Percentiles rank a stretch among this genome's conserved stretches.
Conservation (phyloP, 495 filamentous ascomycete genomes). For the Massariosphaeria phaeospora region DNA sequence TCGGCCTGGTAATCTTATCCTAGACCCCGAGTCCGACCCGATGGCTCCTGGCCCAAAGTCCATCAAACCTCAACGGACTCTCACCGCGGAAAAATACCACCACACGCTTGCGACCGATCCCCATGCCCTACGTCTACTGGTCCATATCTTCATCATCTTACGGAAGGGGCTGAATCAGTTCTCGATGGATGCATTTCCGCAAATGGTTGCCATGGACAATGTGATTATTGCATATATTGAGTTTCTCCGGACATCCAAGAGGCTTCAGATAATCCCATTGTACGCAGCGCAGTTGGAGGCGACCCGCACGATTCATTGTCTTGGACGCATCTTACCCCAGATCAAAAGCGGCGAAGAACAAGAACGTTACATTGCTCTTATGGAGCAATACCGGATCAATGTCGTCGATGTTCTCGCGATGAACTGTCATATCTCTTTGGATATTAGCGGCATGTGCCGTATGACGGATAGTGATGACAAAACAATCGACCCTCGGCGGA, state of each 20-base stretch:
- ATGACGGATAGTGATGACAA: no score
- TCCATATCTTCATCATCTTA: constrained; percentile 54
- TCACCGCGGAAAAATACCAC: constrained; percentile 15
- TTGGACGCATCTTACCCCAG: constrained; percentile 55
- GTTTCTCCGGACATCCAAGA: constrained; percentile 61
- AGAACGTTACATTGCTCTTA: constrained; percentile 47
- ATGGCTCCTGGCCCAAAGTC: background rate
- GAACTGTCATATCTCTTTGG: constrained; percentile 24
- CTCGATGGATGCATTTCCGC: constrained; percentile 34
- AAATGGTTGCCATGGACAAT: constrained; percentile 51
- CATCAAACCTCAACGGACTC: background rate
- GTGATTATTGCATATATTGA: constrained; percentile 77
- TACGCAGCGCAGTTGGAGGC: constrained; percentile 74
- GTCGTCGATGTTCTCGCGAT: constrained; percentile 49
- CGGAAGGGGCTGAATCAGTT: constrained; percentile 42
- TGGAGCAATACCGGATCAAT: constrained; percentile 52
- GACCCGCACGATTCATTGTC: constrained; percentile 44
- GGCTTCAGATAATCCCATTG: constrained; percentile 72
- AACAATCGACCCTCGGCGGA: background rate
- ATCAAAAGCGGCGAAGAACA: constrained; percentile 49
- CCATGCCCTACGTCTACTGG: constrained; percentile 54
- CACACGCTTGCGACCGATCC: constrained; percentile 44
- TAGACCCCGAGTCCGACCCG: constrained; percentile 7
- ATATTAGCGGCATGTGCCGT: constrained; percentile 13
- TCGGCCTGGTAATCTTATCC: constrained; percentile 10